Evolutionary conservation across 2,329 filamentous ascomycete genomes (phyloP), one percentile per base, ranked within the genome.

Genomic region (Phialophora verrucosa): DNA sequence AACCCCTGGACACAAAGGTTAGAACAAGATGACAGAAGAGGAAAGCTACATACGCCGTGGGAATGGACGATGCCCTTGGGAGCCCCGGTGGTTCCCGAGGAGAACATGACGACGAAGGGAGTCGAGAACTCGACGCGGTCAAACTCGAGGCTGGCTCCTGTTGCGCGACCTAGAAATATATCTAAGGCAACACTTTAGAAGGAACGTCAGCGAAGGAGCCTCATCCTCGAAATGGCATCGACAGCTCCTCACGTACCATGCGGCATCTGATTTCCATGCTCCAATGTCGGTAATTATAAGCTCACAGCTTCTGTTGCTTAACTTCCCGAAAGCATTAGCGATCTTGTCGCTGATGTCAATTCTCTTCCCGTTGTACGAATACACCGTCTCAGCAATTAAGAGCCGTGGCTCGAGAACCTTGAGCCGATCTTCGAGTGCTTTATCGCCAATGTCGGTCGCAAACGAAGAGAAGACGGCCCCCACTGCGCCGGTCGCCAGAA

Each of bases 61-160:
- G 87, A 89, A 76, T 96, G 92, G 2, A 93, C 91, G 68, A 96
- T 95, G 64, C 91, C 92, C 74, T 96, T 95, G 12, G 92, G 92
- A 0, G 42, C 25, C 12, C 66, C 66, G 8, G 66, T 68, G 0
- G 87, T 79, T 0, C 89, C 88, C 1, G 58, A 62, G 7, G 66
- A 68, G 59, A 62, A 68, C 59, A 68, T 63, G 31, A 68, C 84
- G 32, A 93, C 78, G 77, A 91, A 89, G 0, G 92, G 91, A 68
- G 93, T 90, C 38, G 88, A 82, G 75, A 93, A 94, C 0, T 77
- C 83, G 4, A 91, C 79, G 50, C 87, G 83, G 42, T 85, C 83
- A 65, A 92, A 89, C 23, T 56, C 31, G n/a, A 64, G 31, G 23
- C 59, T 27, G 17, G 17, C 31, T 17, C 44, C 56, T 12, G 49